A percentile compares a stretch with the other conserved stretches of the same genome.
These are phyloP conservation scores for Funneliformis geosporum DNA, from an alignment of 192 early-diverging fungal species.

Conservation along the genomic window DNA sequence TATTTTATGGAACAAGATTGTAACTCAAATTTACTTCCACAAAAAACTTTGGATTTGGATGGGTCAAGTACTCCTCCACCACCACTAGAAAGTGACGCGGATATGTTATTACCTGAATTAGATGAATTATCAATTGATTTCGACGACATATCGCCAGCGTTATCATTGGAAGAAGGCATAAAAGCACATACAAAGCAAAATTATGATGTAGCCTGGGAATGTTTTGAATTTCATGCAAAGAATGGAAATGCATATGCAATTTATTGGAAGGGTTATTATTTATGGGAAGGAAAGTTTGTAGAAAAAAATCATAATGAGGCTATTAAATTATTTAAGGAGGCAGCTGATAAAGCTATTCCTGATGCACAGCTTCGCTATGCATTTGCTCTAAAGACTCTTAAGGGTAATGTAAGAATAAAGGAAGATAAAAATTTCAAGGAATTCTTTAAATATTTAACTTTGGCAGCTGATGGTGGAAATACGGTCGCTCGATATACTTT, in stretches of 20 bases:
- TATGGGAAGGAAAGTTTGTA: not conserved
- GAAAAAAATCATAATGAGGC: not conserved
- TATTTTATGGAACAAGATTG: not conserved
- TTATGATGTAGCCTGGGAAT: not conserved
- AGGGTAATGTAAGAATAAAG: too few species aligned
- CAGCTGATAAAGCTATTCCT: not conserved
- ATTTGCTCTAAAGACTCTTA: not conserved
- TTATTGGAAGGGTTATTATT: not conserved
- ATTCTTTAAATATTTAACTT: not conserved
- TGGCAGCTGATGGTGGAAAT: conserved; percentile 18
- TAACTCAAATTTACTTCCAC: not conserved
- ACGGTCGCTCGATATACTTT: not conserved
- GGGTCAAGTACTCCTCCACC: not conserved
- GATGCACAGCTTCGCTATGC: not conserved
- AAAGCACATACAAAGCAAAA: not conserved
- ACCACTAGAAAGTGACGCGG: not conserved
- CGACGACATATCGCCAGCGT: not conserved
- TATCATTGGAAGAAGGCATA: conserved; percentile 15
- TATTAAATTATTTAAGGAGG: not conserved
- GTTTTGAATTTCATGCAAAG: not conserved
- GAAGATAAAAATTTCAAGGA: conserved; percentile 7
- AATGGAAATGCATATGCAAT: not conserved
- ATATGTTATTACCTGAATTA: not conserved
- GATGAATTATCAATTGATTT: not conserved
- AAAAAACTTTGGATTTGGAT: not conserved